phyloP scores from a whole-genome alignment of 768 basidiomycete species.

The Lanmaoa pseudosensibilis region DNA sequence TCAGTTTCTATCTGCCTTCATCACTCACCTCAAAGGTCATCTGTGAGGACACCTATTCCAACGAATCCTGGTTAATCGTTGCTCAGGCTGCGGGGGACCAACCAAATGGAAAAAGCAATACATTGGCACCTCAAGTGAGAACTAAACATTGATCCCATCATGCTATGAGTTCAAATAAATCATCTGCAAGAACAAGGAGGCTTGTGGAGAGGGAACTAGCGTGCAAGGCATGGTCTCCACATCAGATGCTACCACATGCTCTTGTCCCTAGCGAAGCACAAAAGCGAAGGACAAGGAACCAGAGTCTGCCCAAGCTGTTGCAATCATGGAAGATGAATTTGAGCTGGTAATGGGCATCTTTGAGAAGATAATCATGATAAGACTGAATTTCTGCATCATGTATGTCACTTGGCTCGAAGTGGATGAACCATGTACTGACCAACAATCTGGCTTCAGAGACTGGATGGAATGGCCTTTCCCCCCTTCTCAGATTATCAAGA shows the following conservation, averaged over 20 bases:
- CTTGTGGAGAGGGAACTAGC: conserved; percentile 82
- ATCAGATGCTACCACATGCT: conserved; percentile 50
- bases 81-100: no score
- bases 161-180: no score
- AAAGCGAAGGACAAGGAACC: conserved; percentile 87
- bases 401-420: conserved; percentile 40
- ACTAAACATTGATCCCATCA: no score
- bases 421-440: not conserved
- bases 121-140: no score
- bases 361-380: conserved; percentile 87
- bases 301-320: conserved; percentile 59
- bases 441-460: conserved; percentile 39
- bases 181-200: conserved; percentile 86
- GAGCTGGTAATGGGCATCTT: conserved; percentile 94
- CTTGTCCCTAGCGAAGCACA: conserved; percentile 57
- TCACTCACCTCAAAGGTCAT: no score
- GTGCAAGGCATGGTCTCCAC: conserved; percentile 65
- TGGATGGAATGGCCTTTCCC: conserved; percentile 70
- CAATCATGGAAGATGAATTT: conserved; percentile 87
- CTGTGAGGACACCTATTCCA: no score
- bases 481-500: conserved; percentile 74
- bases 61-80: no score
- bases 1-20: no score
- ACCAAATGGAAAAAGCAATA: no score
- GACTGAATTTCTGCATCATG: conserved; percentile 87